Base-by-base conservation (phyloP, 345 rosid species). In the Triadica sebifera region DNA sequence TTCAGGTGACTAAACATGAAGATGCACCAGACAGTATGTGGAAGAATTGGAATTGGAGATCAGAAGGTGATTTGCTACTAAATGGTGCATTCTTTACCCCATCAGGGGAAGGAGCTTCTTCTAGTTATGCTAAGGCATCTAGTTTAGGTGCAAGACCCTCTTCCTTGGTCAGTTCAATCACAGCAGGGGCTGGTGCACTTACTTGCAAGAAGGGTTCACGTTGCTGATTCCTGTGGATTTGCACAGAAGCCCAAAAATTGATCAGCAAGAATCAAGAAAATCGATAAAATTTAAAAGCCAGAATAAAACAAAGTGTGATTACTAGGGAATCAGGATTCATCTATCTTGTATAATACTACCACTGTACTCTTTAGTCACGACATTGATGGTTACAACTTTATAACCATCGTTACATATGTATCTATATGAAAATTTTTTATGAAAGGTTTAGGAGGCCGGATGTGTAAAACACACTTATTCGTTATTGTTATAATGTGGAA, bases 31-130 rank as follows among this genome's bases (percentile, higher is more conserved):
- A 71, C 24, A 65, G 63, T 38, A 46, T 47, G 29, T 79, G 82
- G 82, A 79, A 75, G 73, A 11, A 8, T 0, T 79, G 82, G 82
- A 79, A 79, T 52, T 79, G 82, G 82, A 74, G 82, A 52, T 79
- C 82, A 8, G 58, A 74, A 41, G 82, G 82, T 41, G 82, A 79
- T 38, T 59, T 79, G 61, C 4, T 70, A 53, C 29, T 74, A 29
- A 79, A 79, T 60, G 82, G 82, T 12, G 82, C 79, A 47, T 79
- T 75, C 49, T 79, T 79, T 24, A 79, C 73, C 0, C 5, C 56
- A 20, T 79, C 82, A 0, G 82, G 82, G 0, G 75, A 64, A 6
- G 75, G 69, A 45, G 72, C 79, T 70, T 70, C 79, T 50, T 79
- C 82, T 19, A 79, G 75, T 12, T 79, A 79, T 49, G 72, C 79